A percentile compares a stretch with the other conserved stretches of the same genome.
phyloP scores from a whole-genome alignment of 176 grass and related monocot species.

The Eragrostis curvula region DNA sequence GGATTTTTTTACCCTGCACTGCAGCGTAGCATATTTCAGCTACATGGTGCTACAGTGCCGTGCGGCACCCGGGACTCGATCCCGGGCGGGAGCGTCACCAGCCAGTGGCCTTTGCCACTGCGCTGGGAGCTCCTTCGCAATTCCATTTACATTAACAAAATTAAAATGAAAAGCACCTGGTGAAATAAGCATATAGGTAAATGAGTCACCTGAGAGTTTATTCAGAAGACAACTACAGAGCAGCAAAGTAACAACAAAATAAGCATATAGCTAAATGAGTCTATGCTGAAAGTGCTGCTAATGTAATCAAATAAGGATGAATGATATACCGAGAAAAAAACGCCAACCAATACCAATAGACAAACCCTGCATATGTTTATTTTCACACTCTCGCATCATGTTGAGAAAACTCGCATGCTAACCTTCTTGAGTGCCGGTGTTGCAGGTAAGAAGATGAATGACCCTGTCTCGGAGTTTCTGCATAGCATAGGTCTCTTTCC shows the following conservation, averaged over 20 bases:
- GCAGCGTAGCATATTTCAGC: too few relatives aligned
- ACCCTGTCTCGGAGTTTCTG: constrained; percentile 8
- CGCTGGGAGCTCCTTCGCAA: too few relatives aligned
- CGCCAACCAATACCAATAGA: background rate
- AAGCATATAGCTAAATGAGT: background rate
- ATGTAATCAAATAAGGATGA: constrained; percentile 14
- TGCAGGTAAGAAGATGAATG: constrained; percentile 22
- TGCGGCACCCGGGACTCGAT: too few relatives aligned
- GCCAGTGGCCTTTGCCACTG: too few relatives aligned
- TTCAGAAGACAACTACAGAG: constrained; percentile 1
- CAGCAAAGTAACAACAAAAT: background rate
- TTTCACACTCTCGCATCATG: background rate
- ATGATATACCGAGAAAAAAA: background rate
- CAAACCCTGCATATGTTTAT: background rate
- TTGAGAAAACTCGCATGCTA: constrained; percentile 22
- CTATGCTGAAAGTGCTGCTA: constrained; percentile 9
- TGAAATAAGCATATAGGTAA: too few relatives aligned
- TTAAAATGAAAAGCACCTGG: too few relatives aligned
- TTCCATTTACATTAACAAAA: too few relatives aligned
- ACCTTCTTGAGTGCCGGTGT: constrained; percentile 51
- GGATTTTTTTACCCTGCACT: too few relatives aligned
- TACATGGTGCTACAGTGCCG: too few relatives aligned
- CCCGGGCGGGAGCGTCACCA: too few relatives aligned
- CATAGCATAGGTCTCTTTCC: background rate
- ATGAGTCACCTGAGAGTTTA: background rate